Conservation (phyloP, 148 eudicot genomes). For the Salicornia ramosissima region DNA sequence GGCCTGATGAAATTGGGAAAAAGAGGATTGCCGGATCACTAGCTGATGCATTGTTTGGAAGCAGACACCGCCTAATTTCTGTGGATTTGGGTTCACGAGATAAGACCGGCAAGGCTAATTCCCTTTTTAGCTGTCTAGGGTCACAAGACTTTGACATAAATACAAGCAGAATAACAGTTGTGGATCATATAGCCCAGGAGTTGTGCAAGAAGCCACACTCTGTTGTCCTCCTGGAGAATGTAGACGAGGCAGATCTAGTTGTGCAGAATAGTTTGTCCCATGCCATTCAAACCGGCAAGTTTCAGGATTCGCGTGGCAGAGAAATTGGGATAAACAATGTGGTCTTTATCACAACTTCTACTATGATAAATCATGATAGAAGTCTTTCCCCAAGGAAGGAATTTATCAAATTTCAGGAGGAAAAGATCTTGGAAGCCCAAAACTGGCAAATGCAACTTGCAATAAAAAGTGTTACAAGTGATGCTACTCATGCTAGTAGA, state of each 20-base stretch:
- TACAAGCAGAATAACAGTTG: constrained; percentile 51
- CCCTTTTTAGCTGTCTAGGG: constrained; percentile 35
- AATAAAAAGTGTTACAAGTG: constrained; percentile 24
- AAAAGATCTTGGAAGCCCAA: constrained; percentile 53
- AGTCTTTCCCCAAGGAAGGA: constrained; percentile 25
- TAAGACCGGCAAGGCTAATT: constrained; percentile 27
- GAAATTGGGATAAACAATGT: constrained; percentile 48
- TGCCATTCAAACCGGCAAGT: constrained; percentile 64
- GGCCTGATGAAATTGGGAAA: constrained; percentile 72
- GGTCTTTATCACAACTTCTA: constrained; percentile 44
- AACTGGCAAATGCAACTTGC: constrained; percentile 56
- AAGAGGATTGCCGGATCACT: constrained; percentile 53
- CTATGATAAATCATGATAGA: constrained; percentile 18
- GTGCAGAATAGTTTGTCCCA: constrained; percentile 57
- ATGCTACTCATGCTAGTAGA: constrained; percentile 11
- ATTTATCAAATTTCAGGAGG: constrained; percentile 49
- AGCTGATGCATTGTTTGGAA: constrained; percentile 67
- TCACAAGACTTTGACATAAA: constrained; percentile 30
- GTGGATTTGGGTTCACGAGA: constrained; percentile 54
- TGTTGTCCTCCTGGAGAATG: constrained; percentile 69
- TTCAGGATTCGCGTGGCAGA: constrained; percentile 60
- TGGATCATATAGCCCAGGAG: constrained; percentile 66
- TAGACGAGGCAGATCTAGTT: constrained; percentile 65
- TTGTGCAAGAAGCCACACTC: constrained; percentile 62
- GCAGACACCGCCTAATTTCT: constrained; percentile 45